Evolutionary conservation across 805 yeast genomes (phyloP), one percentile per base, ranked within the genome.

Genomic region (Cyberlindnera euphorbiiphila): DNA sequence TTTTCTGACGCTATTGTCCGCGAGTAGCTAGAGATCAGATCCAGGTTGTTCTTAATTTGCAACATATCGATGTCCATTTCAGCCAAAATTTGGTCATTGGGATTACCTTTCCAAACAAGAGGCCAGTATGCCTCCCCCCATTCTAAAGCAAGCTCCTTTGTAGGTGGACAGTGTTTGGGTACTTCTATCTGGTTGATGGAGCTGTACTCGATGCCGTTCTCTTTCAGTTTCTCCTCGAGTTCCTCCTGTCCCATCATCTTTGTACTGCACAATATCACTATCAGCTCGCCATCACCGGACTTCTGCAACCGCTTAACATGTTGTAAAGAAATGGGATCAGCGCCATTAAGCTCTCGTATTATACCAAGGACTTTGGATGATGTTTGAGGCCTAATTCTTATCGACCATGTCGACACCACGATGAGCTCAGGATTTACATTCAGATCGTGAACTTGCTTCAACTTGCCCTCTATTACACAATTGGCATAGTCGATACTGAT

Each of bases 71-170:
- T 64, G 3, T 50, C 50, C 16, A 78, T 66, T 7, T 74, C 77
- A 20, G 81, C 77, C 26, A 86, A 59, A 22, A 72, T 73, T 51
- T 84, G 93, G 42, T 79, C 77, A 48, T 78, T 69, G 0, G 95
- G 94, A 53, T 89, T 87, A 0, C 98, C 98, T 49, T 88, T 80
- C 98, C 98, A 93, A 26, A 86, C 70, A 37, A 86, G 62, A 0
- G 98, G 98, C 98, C 98, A 91, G 47, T 71, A 74, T 13, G 63
- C 47, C 4, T 59, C 39, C 3, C 88, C 72, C 96, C 96, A 89
- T 28, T 66, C 64, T 1, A 60, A 41, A 16, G 82, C 72, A 12
- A 76, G 58, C n/a, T 81, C 87, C 47, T 81, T 84, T 4, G 86
- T 77, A 5, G 72, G 66, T 0, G 97, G 95, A n/a, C 74, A 71